Percentiles rank a stretch among this genome's conserved stretches.
Conservation (phyloP, 371 early-diverging fungal species). For the Mortierella sp. region DNA sequence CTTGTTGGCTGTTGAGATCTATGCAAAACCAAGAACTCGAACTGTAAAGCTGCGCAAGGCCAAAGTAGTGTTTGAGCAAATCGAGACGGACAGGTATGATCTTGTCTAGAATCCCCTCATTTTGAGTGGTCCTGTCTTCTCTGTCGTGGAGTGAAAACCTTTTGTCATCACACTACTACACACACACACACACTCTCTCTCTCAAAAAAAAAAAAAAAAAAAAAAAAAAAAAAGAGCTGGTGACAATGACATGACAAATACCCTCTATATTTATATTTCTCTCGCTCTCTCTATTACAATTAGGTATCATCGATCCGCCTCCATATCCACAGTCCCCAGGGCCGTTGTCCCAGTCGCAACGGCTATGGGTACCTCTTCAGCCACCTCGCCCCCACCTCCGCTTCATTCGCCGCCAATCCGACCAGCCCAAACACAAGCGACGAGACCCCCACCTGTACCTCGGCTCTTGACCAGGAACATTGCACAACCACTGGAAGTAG, state of each 20-base stretch:
- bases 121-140: not conserved
- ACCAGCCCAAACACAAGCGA: not conserved
- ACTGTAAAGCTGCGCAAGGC: constrained; percentile 44
- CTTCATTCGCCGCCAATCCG: too few species aligned
- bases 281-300: not conserved
- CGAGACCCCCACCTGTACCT: constrained; percentile 40
- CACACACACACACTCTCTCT: not conserved
- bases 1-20: constrained; percentile 43
- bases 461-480: constrained; percentile 43
- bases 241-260: too few species aligned
- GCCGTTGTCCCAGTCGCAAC: constrained; percentile 31
- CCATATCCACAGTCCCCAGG: constrained; percentile 21
- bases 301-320: constrained; percentile 30
- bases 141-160: not conserved
- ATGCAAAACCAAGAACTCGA: constrained; percentile 45
- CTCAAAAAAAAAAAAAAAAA: not conserved
- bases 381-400: not conserved
- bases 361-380: constrained; percentile 2
- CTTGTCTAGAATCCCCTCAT: not conserved
- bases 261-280: not conserved
- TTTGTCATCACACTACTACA: not conserved
- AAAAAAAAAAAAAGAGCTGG: too few species aligned
- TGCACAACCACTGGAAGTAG: constrained; percentile 44
- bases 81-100: constrained; percentile 50
- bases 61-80: constrained; percentile 51